Evolutionary conservation across 2,329 filamentous ascomycete species (phyloP), one percentile per base, ranked within the genome.

Genomic region (Cercospora zeae-maydis): DNA sequence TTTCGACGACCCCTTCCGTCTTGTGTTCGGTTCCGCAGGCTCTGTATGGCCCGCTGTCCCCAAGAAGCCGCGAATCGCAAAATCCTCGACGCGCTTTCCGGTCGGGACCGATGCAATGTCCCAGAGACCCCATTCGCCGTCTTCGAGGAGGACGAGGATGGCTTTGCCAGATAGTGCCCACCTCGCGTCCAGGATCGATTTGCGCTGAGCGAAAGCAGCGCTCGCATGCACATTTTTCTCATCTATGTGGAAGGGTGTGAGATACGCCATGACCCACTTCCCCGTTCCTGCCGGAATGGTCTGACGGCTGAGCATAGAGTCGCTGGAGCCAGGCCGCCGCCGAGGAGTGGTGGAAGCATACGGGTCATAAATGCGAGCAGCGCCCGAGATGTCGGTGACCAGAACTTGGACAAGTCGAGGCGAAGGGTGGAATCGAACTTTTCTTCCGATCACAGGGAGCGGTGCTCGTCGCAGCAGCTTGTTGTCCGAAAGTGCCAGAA

Each of bases 291-390:
- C 47, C 7, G 53, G 37, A 8, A 21, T 42, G 21, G 58, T 36
- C 10, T 55, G 36, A 19, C 63, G 62, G 42, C 39, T 53, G 37
- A 58, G 56, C 11, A 45, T 56, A 16, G 70, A 71, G 37, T 66
- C 68, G 27, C 69, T 67, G 10, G 74, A 73, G 8, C 64, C 64
- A 21, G 72, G 70, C 55, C 72, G 60, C 30, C 58, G 51, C 16
- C 56, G 59, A 27, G 58, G 45, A 24, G 61, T 56, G 11, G 58
- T 61, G 5, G 33, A 13, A 14, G 80, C 76, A 33, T 85, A 80
- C 27, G 81, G 82, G 58, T 86, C 82, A 69, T 84, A 86, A 13
- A 88, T 77, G 58, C 85, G 84, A 30, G 85, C 82, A 45, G 77
- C 79, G 5, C 85, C 84, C n/a, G 77, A 78, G 1, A 78, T 72